Percentiles rank a stretch among this genome's conserved stretches.
Conservation (phyloP, 2,329 filamentous ascomycete species). For the Thielaviopsis ethacetica region DNA sequence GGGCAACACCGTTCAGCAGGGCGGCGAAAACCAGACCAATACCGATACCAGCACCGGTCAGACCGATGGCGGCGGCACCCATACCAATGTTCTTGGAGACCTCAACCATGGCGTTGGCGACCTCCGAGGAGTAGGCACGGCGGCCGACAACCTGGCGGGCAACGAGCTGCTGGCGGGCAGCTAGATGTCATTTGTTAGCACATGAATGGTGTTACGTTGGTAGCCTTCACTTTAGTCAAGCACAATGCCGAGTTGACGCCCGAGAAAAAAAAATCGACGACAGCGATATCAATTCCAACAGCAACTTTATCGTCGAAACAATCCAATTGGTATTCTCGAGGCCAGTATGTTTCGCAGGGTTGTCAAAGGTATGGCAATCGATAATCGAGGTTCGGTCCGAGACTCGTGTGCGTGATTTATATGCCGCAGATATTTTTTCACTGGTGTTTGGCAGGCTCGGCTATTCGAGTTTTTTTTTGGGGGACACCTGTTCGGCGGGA, state of each 20-base stretch:
- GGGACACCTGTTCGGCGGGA: conserved; percentile 10
- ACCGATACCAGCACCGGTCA: conserved; percentile 85
- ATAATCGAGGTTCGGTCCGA: neutral
- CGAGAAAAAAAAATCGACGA: neutral
- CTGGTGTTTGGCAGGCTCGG: neutral
- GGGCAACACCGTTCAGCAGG: conserved; percentile 76
- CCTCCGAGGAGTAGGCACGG: conserved; percentile 75
- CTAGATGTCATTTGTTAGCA: neutral
- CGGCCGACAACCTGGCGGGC: conserved; percentile 35
- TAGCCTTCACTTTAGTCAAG: neutral
- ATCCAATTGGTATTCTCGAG: conserved; percentile 7
- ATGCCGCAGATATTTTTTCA: neutral
- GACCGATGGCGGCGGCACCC: conserved; percentile 80
- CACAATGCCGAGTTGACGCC: neutral
- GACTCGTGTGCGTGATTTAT: conserved; percentile 5
- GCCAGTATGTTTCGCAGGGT: neutral
- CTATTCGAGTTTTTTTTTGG: neutral
- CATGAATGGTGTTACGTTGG: neutral
- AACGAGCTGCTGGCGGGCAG: conserved; percentile 12
- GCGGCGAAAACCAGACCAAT: conserved; percentile 89
- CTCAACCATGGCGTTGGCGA: conserved; percentile 76
- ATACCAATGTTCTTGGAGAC: conserved; percentile 84
- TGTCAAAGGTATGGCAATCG: neutral
- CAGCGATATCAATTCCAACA: neutral
- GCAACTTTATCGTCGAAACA: neutral